These are phyloP conservation scores for Fusarium solani-melongenae DNA, from an alignment of 2,329 filamentous ascomycete genomes.

Conservation along the genomic window DNA sequence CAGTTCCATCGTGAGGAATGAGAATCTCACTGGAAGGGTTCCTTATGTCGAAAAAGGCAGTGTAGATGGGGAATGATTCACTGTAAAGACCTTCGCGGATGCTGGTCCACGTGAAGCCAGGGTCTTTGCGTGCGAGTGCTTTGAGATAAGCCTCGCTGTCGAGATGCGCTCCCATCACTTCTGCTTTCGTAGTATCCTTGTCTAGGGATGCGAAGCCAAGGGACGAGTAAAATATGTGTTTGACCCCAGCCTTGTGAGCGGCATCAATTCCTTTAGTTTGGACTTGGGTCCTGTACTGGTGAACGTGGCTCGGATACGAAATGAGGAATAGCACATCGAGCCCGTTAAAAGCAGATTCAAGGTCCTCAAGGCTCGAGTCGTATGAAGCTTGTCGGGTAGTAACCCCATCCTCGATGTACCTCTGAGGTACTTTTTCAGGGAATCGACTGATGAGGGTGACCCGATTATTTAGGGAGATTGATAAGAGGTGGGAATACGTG, in stretches of 20 bases:
- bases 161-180: slow-evolving; percentile 32
- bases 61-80: slow-evolving; percentile 35
- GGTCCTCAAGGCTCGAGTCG: slow-evolving; percentile 10
- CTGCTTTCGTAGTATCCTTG: background rate
- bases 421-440: slow-evolving; percentile 9
- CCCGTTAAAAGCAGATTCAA: background rate
- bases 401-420: slow-evolving; percentile 1
- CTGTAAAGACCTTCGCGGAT: slow-evolving; percentile 32
- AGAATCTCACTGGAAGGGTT: background rate
- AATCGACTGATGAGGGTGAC: slow-evolving; percentile 30
- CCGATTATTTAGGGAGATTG: slow-evolving; percentile 1
- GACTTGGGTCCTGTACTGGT: slow-evolving; percentile 16
- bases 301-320: slow-evolving; percentile 34
- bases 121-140: background rate
- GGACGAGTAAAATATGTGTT: slow-evolving; percentile 33
- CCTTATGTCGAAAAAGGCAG: slow-evolving; percentile 22
- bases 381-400: slow-evolving; percentile 20
- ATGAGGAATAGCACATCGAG: slow-evolving; percentile 23
- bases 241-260: slow-evolving; percentile 9
- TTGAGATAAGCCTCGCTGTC: slow-evolving; percentile 23
- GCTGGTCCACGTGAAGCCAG: slow-evolving; percentile 20
- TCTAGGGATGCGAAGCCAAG: slow-evolving; percentile 5
- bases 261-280: slow-evolving; percentile 23
- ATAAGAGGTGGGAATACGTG: slow-evolving; percentile 24
- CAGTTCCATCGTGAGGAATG: slow-evolving; percentile 25